These are phyloP conservation scores for Turritis glabra DNA, from an alignment of 345 rosid species.

Conservation along the genomic window DNA sequence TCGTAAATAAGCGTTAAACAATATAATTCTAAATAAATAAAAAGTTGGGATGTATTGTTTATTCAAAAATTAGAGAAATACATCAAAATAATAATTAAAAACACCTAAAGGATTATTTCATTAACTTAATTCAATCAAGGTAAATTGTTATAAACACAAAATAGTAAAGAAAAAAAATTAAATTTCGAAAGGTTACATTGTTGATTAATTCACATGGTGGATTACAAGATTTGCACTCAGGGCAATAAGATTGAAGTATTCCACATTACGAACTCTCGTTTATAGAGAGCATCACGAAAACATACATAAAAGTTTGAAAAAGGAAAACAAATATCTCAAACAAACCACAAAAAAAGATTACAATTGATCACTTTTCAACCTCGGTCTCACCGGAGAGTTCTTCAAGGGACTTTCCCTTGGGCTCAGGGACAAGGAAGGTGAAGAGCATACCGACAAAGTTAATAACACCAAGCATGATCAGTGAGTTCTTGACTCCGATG, in stretches of 20 bases:
- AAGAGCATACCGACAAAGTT: conserved; percentile 49
- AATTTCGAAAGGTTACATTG: background rate
- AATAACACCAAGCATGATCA: conserved; percentile 44
- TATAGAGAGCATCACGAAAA: conserved; percentile 21
- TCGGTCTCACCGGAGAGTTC: conserved; percentile 59
- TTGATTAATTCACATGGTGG: too few species aligned
- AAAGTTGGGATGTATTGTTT: too few species aligned
- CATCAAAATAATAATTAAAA: too few species aligned
- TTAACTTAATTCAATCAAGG: too few species aligned
- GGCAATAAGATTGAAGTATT: background rate
- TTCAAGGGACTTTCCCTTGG: conserved; percentile 58
- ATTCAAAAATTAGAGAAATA: too few species aligned
- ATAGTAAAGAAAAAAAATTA: too few species aligned
- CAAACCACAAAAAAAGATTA: background rate
- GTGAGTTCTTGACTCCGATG: conserved; percentile 49
- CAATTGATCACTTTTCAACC: conserved; percentile 29
- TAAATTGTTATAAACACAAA: too few species aligned
- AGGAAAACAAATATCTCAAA: background rate
- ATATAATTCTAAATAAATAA: too few species aligned
- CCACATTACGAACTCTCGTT: conserved; percentile 8
- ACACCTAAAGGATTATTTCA: too few species aligned
- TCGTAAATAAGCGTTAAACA: too few species aligned
- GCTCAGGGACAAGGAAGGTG: conserved; percentile 55
- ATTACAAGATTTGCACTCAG: conserved; percentile 29
- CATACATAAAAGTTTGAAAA: background rate